These are phyloP conservation scores for Haplographium delicatum DNA, from an alignment of 495 filamentous ascomycete species.

Conservation along the genomic window DNA sequence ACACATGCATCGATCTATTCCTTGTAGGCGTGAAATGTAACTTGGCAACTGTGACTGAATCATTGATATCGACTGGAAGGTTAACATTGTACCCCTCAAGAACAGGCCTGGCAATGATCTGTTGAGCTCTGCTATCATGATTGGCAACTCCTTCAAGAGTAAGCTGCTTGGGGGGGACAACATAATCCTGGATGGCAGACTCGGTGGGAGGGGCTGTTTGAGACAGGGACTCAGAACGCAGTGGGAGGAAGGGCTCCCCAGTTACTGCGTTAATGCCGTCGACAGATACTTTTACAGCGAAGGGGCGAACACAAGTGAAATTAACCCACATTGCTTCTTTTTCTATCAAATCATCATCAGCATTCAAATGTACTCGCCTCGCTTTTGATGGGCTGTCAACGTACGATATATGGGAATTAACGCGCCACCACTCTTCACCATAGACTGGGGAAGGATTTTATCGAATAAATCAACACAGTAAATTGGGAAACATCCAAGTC, in stretches of 20 bases:
- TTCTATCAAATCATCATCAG: background rate
- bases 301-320: slow-evolving; percentile 26
- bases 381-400: background rate
- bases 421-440: background rate
- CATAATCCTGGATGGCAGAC: slow-evolving; percentile 36
- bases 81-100: slow-evolving; percentile 44
- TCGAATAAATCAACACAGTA: background rate
- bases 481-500: background rate
- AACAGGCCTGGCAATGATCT: slow-evolving; percentile 41
- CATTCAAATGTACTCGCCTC: background rate
- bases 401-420: slow-evolving; percentile 11
- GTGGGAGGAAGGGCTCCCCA: slow-evolving; percentile 33
- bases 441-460: background rate
- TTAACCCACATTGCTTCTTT: slow-evolving; percentile 41
- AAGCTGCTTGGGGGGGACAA: slow-evolving; percentile 37
- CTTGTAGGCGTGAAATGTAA: slow-evolving; percentile 7
- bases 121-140: slow-evolving; percentile 28
- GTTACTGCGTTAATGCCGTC: slow-evolving; percentile 46
- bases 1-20: background rate
- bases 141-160: slow-evolving; percentile 44
- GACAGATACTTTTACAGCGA: slow-evolving; percentile 40
- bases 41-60: slow-evolving; percentile 31
- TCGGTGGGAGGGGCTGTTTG: background rate
- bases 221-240: no score
- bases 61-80: slow-evolving; percentile 36